These are phyloP conservation scores for Boechera retrofracta DNA, from an alignment of 345 rosid species.

Conservation along the genomic window DNA sequence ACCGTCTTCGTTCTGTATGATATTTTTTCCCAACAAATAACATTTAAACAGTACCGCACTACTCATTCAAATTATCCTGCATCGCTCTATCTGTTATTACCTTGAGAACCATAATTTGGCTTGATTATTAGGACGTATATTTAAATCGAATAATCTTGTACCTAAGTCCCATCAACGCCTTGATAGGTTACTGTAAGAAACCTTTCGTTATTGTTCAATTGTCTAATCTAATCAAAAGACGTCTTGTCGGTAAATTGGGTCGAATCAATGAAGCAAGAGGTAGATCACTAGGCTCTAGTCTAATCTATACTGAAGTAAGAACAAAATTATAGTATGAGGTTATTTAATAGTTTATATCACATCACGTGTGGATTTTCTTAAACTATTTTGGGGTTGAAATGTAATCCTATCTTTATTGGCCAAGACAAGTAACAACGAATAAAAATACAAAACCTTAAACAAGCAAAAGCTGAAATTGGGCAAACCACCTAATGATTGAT, in stretches of 20 bases:
- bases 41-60: too few relatives aligned
- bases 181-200: conserved; percentile 13
- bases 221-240: conserved; percentile 25
- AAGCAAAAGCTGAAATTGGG: conserved; percentile 21
- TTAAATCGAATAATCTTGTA: neutral
- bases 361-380: conserved; percentile 27
- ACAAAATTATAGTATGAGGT: conserved; percentile 3
- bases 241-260: conserved; percentile 36
- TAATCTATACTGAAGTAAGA: conserved; percentile 12
- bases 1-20: too few relatives aligned
- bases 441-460: conserved; percentile 33
- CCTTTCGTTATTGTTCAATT: conserved; percentile 1
- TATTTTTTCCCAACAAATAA: too few relatives aligned
- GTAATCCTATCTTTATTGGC: conserved; percentile 27
- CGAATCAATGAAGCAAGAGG: conserved; percentile 14
- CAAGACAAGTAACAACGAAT: conserved; percentile 33
- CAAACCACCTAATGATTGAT: conserved; percentile 26
- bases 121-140: neutral
- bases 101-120: too few relatives aligned
- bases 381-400: conserved; percentile 14
- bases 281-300: conserved; percentile 27
- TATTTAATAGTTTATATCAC: conserved; percentile 26
- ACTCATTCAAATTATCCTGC: too few relatives aligned
- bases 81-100: too few relatives aligned
- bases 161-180: neutral